Evolutionary conservation across 129 eudicot species (phyloP).

Genomic region (Artemisia tridentata): DNA sequence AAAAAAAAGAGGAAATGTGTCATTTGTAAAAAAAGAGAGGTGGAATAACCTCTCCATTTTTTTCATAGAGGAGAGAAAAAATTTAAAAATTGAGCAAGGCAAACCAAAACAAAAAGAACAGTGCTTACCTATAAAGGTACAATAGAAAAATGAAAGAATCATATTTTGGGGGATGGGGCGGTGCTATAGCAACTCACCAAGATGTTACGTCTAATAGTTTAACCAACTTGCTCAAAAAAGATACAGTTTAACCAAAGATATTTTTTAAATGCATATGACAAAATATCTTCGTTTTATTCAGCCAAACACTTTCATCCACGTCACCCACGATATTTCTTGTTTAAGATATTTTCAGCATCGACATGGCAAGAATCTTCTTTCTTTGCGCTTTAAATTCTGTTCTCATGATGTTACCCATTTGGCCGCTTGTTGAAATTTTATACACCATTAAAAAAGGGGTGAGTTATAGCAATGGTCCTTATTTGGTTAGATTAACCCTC

Average conservation of each 20-base stretch:
- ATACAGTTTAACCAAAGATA: constrained; percentile 15
- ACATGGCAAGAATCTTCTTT: constrained; percentile 5
- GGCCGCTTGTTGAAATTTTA: too few species aligned
- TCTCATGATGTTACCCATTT: background rate
- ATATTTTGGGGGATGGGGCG: constrained; percentile 9
- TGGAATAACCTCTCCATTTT: too few species aligned
- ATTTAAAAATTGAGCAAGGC: too few species aligned
- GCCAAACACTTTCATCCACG: constrained; percentile 20
- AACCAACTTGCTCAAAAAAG: too few species aligned
- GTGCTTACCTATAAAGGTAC: background rate
- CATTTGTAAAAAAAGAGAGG: too few species aligned
- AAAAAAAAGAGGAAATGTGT: too few species aligned
- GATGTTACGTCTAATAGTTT: constrained; percentile 4
- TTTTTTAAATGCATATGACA: background rate
- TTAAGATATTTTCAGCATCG: constrained; percentile 5
- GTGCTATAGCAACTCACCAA: constrained; percentile 6
- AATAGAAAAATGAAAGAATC: background rate
- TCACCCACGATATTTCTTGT: background rate
- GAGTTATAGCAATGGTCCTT: too few species aligned
- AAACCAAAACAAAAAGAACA: background rate
- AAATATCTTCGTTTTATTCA: constrained; percentile 23
- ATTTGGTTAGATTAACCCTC: too few species aligned
- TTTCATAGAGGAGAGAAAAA: background rate
- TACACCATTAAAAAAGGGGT: too few species aligned
- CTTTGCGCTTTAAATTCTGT: background rate